phyloP scores from a whole-genome alignment of 192 early-diverging fungal species.

The Bifiguratus adelaidae region DNA sequence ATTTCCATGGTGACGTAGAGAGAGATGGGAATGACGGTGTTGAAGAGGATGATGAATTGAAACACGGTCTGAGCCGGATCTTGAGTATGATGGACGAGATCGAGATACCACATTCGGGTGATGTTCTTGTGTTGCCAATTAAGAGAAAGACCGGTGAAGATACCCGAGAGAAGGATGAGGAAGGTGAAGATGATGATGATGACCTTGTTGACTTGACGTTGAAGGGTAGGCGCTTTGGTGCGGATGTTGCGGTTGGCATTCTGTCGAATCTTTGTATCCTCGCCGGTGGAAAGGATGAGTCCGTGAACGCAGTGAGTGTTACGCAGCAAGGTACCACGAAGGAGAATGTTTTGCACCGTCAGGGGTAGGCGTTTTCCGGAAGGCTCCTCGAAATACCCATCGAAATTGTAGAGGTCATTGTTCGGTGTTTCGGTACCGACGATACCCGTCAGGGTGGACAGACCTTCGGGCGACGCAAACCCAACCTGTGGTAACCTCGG shows the following conservation, averaged over 20 bases:
- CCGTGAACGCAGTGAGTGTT: slow-evolving; percentile 77
- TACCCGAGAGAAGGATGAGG: slow-evolving; percentile 40
- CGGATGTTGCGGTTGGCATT: slow-evolving; percentile 62
- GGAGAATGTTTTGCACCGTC: slow-evolving; percentile 69
- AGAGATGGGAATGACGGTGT: slow-evolving; percentile 80
- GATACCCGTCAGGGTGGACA: slow-evolving; percentile 4
- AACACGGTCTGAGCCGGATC: slow-evolving; percentile 31
- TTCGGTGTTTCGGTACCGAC: slow-evolving; percentile 64
- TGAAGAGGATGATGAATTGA: slow-evolving; percentile 71
- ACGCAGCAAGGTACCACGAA: slow-evolving; percentile 75
- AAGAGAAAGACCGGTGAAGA: slow-evolving; percentile 38
- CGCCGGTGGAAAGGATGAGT: slow-evolving; percentile 62
- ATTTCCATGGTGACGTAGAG: slow-evolving; percentile 84
- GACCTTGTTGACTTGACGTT: slow-evolving; percentile 67
- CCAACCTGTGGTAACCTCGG: slow-evolving; percentile 32
- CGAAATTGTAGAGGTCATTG: slow-evolving; percentile 75
- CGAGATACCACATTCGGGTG: slow-evolving; percentile 40
- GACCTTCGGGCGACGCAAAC: slow-evolving; percentile 24
- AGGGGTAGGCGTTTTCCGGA: slow-evolving; percentile 40
- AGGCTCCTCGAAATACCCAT: slow-evolving; percentile 55
- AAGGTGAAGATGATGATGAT: slow-evolving; percentile 57
- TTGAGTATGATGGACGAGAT: slow-evolving; percentile 4
- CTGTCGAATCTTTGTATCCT: slow-evolving; percentile 57
- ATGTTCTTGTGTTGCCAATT: slow-evolving; percentile 25
- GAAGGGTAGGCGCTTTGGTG: slow-evolving; percentile 65